Percentiles rank a stretch among this genome's conserved stretches.
Evolutionary conservation across 495 filamentous ascomycete species (phyloP).

Genomic region (Penicillium coffeae): DNA sequence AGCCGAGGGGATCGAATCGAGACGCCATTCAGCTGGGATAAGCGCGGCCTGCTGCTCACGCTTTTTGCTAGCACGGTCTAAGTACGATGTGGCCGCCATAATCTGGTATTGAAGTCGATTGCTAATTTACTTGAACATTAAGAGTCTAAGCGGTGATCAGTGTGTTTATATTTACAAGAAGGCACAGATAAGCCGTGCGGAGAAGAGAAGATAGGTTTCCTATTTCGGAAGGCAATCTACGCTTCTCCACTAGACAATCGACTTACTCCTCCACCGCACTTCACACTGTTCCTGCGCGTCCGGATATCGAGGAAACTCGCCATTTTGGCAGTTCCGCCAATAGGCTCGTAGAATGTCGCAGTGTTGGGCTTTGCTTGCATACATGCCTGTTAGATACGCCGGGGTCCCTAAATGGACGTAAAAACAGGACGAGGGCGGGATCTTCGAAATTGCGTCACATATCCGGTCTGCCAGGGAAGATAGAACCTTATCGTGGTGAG

Average conservation of each 20-base stretch:
- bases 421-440: conserved; percentile 22
- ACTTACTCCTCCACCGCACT: conserved; percentile 17
- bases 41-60: conserved; percentile 25
- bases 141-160: too few relatives aligned
- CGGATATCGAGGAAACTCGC: conserved; percentile 29
- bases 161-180: conserved; percentile 3
- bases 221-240: conserved; percentile 20
- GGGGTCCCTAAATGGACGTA: conserved; percentile 29
- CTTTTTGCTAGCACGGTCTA: conserved; percentile 27
- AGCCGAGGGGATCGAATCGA: conserved; percentile 20
- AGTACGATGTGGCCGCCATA: conserved; percentile 12
- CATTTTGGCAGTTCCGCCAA: conserved; percentile 26
- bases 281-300: conserved; percentile 28
- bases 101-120: too few relatives aligned
- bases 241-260: conserved; percentile 2
- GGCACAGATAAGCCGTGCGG: conserved; percentile 16
- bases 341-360: conserved; percentile 24
- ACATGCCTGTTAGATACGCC: conserved; percentile 21
- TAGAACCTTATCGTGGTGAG: conserved; percentile 2
- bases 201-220: conserved; percentile 15
- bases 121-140: too few relatives aligned
- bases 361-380: conserved; percentile 17
- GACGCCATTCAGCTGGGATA: conserved; percentile 34
- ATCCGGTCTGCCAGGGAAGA: conserved; percentile 22
- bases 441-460: conserved; percentile 19